These are phyloP conservation scores for Fusarium beomiforme DNA, from an alignment of 2,329 filamentous ascomycete genomes.

Conservation along the genomic window DNA sequence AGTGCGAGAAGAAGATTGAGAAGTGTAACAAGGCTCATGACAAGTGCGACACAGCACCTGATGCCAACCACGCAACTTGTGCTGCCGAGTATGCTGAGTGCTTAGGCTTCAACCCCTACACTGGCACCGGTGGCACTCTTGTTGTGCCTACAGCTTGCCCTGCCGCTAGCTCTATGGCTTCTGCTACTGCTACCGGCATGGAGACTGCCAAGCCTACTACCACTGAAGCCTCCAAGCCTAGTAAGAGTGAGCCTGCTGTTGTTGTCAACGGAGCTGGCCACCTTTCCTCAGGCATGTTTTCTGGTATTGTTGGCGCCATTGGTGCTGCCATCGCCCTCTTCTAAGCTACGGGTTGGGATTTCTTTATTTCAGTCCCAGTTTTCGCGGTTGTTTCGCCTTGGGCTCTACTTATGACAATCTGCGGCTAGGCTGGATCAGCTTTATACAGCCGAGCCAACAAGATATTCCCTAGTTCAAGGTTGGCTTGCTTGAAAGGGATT, in stretches of 20 bases:
- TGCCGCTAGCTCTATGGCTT: neutral
- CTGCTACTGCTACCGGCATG: neutral
- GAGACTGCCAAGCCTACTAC: neutral
- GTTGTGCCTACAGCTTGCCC: neutral
- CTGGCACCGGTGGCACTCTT: neutral
- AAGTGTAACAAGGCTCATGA: neutral
- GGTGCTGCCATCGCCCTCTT: conserved; percentile 1
- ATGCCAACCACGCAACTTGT: conserved; percentile 12
- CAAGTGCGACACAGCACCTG: neutral
- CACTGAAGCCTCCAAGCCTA: neutral
- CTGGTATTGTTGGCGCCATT: neutral
- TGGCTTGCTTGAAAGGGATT: neutral
- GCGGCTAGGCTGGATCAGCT: no score
- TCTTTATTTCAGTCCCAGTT: no score
- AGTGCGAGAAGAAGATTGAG: no score
- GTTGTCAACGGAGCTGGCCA: conserved; percentile 8
- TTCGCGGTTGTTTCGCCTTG: no score
- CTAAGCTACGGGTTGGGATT: neutral
- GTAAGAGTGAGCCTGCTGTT: neutral
- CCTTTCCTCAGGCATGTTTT: neutral
- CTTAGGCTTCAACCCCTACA: conserved; percentile 13
- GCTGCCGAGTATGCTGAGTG: conserved; percentile 1
- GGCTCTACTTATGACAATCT: no score
- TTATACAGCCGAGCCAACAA: no score
- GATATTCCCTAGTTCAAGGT: neutral